Base-by-base conservation (phyloP, 1,284 basidiomycete genomes). In the Trametes sp. region DNA sequence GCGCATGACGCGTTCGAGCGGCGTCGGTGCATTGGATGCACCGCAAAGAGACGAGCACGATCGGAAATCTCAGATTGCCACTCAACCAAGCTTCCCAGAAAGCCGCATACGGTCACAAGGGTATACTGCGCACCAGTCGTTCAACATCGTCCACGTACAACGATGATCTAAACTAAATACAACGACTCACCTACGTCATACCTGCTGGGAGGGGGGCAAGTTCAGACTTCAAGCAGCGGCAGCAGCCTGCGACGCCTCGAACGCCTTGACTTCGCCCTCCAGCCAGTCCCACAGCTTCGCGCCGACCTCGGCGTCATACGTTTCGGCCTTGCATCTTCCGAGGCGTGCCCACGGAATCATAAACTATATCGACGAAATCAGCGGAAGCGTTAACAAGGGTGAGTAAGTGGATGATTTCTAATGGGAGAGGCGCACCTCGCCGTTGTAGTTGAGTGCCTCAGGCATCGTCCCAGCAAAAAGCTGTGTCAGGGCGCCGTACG, bases 271-370 rank as follows among this genome's bases (percentile, higher is more conserved):
- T 62, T 82, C 76, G 46, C 79, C 77, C 52, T 83, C 77, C 13
- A 79, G 66, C 77, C 79, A 83, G 14, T 71, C 63, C 81, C 82
- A 83, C 16, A 84, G 67, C 54, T 75, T 70, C 62, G 71, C 69
- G 1, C 76, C 78, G 1, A 78, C 57, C 50, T 75, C 67, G 26
- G 72, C 70, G 63, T 84, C 77, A 21, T 74, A 71, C 5, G 77
- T 71, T 10, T 71, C 72, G 11, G 69, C 49, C n/a, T 73, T 73
- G 5, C 69, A 74, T 4, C 68, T 64, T 0, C 77, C 80, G 4
- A 77, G 53, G 2, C 81, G 73, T 0, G 80, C 83, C 81, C 81
- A 85, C 1, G 83, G 82, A 7, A 81, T 77, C 14, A 83, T 65
- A 63, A 78, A 84, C 81, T 84, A 14, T 16, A 14, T 4, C 6